Base-by-base conservation (phyloP, 2,329 filamentous ascomycete genomes). In the Xylaria sp. region DNA sequence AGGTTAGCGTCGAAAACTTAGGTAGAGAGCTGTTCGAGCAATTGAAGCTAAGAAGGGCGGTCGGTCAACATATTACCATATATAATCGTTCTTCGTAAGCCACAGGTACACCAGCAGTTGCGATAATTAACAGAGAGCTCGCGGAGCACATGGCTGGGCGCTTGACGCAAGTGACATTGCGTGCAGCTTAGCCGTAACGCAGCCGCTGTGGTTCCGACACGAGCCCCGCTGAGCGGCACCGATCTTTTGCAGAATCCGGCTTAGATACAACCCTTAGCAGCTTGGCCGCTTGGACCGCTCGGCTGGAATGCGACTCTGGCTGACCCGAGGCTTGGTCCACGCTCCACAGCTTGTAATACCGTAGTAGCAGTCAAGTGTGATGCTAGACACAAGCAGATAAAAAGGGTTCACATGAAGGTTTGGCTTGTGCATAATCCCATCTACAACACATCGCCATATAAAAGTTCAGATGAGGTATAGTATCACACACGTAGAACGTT, bases 181-280 rank as follows among this genome's bases (percentile, higher is more conserved):
- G 57, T 66, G 64, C 56, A 66, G 64, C 60, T 46, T 46, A 20
- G 34, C 57, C 64, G 57, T 61, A 56, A 61, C 57, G 9, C 46
- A 61, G 64, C 44, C 50, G 57, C 25, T 39, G 28, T 52, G 64
- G 50, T 59, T 61, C 64, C 50, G 64, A 55, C 39, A 56, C 57
- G 25, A 60, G 28, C 44, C 55, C 55, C 66, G 41, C 66, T 7
- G 18, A 64, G n/a, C 61, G 50, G 37, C 18, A 39, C 55, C 54
- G 60, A 64, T 68, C 66, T 50, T 41, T 64, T 60, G 55, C 66
- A 48, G 55, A 63, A 64, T 68, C 28, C 50, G 39, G 65, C 59
- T 6, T 67, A 59, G 59, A 28, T 37, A 18, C 18, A 55, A 18
- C 46, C 12, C 56, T 55, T 37, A n/a, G 52, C 52, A 20, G 8